Evolutionary conservation across 768 basidiomycete species (phyloP).

Genomic region (Russula dissimulans): DNA sequence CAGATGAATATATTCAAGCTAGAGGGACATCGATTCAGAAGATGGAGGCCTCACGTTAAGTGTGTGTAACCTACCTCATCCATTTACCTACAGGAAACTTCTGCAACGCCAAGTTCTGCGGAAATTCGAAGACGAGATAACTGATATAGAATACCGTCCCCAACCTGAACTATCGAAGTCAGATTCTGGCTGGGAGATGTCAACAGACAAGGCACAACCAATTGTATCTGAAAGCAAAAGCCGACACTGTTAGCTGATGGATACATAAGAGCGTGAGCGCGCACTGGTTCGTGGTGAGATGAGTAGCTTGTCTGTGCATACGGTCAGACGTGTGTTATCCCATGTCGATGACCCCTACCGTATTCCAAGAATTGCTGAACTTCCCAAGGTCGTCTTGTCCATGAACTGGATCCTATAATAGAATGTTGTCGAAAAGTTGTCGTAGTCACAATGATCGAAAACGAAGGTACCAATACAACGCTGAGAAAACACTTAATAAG

Average conservation of each 20-base stretch:
- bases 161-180: constrained; percentile 37
- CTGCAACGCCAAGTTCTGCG: constrained; percentile 64
- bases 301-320: constrained; percentile 40
- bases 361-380: constrained; percentile 62
- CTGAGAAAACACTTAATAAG: constrained; percentile 27
- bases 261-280: constrained; percentile 16
- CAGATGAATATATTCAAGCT: constrained; percentile 62
- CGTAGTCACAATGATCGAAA: background rate
- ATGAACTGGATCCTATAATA: constrained; percentile 60
- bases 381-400: constrained; percentile 67
- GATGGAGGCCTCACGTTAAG: background rate
- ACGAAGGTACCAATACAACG: constrained; percentile 42
- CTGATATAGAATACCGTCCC: constrained; percentile 68
- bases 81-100: constrained; percentile 70
- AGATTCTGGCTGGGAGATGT: no score
- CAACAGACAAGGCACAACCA: constrained; percentile 33
- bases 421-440: constrained; percentile 22
- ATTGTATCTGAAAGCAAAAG: constrained; percentile 51
- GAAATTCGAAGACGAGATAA: constrained; percentile 64
- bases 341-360: constrained; percentile 30
- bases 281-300: constrained; percentile 58
- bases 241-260: background rate
- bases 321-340: background rate
- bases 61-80: constrained; percentile 51
- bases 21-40: background rate